phyloP scores from a whole-genome alignment of 805 yeast species.

The Candida xyloterini region DNA sequence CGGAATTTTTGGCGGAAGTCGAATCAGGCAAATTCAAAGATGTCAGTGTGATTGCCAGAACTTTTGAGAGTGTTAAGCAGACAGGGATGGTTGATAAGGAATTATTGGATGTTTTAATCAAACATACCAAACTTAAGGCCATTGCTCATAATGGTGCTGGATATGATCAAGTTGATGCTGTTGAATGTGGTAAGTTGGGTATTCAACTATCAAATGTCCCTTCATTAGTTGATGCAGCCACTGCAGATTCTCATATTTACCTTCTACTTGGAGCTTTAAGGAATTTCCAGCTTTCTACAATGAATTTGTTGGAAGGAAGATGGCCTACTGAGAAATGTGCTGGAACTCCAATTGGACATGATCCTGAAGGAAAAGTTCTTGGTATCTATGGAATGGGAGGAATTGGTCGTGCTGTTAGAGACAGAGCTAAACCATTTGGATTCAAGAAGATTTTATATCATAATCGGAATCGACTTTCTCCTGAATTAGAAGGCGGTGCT shows the following conservation, averaged over 20 bases:
- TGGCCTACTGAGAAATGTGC: slow-evolving; percentile 53
- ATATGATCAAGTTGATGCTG: slow-evolving; percentile 49
- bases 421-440: slow-evolving; percentile 73
- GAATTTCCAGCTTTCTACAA: slow-evolving; percentile 59
- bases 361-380: slow-evolving; percentile 70
- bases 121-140: slow-evolving; percentile 35
- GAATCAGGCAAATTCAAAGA: slow-evolving; percentile 35
- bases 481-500: slow-evolving; percentile 66
- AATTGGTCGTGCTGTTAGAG: slow-evolving; percentile 77
- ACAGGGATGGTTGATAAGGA: slow-evolving; percentile 47
- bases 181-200: slow-evolving; percentile 37
- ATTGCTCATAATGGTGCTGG: slow-evolving; percentile 57
- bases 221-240: slow-evolving; percentile 48
- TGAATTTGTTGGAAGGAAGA: slow-evolving; percentile 51
- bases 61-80: slow-evolving; percentile 37
- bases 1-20: slow-evolving; percentile 39
- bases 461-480: slow-evolving; percentile 57
- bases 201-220: slow-evolving; percentile 55
- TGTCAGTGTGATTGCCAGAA: slow-evolving; percentile 40
- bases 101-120: slow-evolving; percentile 36
- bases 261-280: slow-evolving; percentile 51
- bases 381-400: slow-evolving; percentile 91
- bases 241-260: slow-evolving; percentile 56
- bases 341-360: slow-evolving; percentile 65
- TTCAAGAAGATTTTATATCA: slow-evolving; percentile 67